Percentiles rank a stretch among this genome's conserved stretches.
These are phyloP conservation scores for Glutinoglossum americanum DNA, from an alignment of 495 filamentous ascomycete genomes.

Conservation along the genomic window DNA sequence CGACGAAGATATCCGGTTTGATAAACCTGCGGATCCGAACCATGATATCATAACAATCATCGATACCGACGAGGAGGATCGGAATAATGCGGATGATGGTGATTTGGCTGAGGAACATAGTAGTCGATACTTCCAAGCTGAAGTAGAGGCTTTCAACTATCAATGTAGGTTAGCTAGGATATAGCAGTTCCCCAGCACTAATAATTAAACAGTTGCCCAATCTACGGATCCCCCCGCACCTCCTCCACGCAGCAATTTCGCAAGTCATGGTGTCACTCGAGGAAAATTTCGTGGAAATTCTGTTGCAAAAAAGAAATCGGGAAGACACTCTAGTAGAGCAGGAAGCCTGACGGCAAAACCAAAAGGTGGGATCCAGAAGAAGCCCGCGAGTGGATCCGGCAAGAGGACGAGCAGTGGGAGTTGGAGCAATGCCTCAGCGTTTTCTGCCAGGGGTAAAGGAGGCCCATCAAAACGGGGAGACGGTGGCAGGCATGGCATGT, in stretches of 20 bases:
- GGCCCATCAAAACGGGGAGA: not conserved
- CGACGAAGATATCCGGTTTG: constrained; percentile 6
- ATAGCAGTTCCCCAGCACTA: constrained; percentile 6
- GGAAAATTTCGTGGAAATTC: not conserved
- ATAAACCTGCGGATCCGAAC: constrained; percentile 3
- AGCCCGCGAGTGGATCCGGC: constrained; percentile 6
- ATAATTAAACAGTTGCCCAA: constrained; percentile 4
- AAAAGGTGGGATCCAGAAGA: not conserved
- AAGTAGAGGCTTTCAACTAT: constrained; percentile 15
- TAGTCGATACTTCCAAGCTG: constrained; percentile 27
- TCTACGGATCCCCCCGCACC: not conserved
- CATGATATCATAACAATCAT: constrained; percentile 2
- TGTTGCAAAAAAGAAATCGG: not conserved
- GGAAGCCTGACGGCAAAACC: not conserved
- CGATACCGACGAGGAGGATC: constrained; percentile 11
- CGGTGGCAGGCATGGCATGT: constrained; percentile 2
- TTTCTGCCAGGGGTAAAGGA: not conserved
- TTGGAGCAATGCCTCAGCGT: not conserved
- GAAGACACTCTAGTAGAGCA: not conserved
- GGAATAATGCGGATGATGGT: constrained; percentile 8
- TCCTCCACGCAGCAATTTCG: not conserved
- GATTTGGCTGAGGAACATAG: constrained; percentile 21
- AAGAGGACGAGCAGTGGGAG: not conserved
- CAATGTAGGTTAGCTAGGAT: constrained; percentile 8
- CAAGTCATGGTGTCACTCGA: not conserved